These are phyloP conservation scores for Rubroboletus satanas DNA, from an alignment of 768 basidiomycete species.

Conservation along the genomic window DNA sequence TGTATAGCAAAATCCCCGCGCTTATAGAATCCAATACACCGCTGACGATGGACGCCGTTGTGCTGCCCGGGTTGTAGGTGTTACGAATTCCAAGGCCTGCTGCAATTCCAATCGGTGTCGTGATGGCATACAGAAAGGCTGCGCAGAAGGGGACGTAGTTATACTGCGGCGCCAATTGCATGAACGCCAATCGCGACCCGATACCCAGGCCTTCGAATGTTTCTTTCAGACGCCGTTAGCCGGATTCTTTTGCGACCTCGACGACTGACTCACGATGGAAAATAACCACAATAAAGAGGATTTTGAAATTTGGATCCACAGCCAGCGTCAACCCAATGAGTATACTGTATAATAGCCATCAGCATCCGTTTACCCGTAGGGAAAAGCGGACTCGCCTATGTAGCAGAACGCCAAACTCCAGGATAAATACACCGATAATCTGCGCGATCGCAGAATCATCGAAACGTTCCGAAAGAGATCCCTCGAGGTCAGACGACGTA, in stretches of 20 bases:
- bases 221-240: constrained; percentile 44
- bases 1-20: constrained; percentile 85
- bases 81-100: constrained; percentile 70
- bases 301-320: constrained; percentile 75
- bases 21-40: constrained; percentile 84
- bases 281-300: constrained; percentile 84
- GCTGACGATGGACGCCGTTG: constrained; percentile 75
- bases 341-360: constrained; percentile 41
- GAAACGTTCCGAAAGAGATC: constrained; percentile 11
- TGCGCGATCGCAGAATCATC: constrained; percentile 58
- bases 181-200: constrained; percentile 81
- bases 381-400: constrained; percentile 50
- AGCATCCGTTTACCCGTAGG: background rate
- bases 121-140: constrained; percentile 66
- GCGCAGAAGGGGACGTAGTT: constrained; percentile 54
- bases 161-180: constrained; percentile 56
- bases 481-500: constrained; percentile 28
- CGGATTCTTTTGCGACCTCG: background rate
- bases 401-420: constrained; percentile 91
- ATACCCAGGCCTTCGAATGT: constrained; percentile 93
- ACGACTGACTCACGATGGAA: constrained; percentile 77
- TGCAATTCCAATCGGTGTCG: constrained; percentile 87
- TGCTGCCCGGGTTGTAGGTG: constrained; percentile 77
- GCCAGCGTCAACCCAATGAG: constrained; percentile 90
- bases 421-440: constrained; percentile 80